A percentile compares a stretch with the other conserved stretches of the same genome.
Evolutionary conservation across 2,329 filamentous ascomycete species (phyloP).

Genomic region (Cordyceps tenuipes): DNA sequence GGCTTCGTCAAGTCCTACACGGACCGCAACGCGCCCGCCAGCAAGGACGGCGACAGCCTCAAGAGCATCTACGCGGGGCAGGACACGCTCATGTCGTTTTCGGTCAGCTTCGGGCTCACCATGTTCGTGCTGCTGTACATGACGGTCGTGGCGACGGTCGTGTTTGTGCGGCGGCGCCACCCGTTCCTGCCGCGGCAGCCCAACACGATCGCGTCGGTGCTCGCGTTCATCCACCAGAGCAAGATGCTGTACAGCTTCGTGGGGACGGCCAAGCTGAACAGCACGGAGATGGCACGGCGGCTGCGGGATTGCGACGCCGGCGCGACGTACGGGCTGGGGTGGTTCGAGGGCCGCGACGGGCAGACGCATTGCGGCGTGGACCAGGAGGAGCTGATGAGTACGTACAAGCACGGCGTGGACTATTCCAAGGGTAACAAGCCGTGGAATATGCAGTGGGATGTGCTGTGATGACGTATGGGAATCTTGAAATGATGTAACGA

Average conservation of each 20-base stretch:
- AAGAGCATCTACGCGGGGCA: slow-evolving; percentile 40
- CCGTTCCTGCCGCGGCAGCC: slow-evolving; percentile 71
- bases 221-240: slow-evolving; percentile 72
- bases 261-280: slow-evolving; percentile 55
- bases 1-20: slow-evolving; percentile 39
- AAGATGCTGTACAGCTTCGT: slow-evolving; percentile 74
- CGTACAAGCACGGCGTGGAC: slow-evolving; percentile 56
- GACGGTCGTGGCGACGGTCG: slow-evolving; percentile 46
- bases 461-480: slow-evolving; percentile 16
- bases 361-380: slow-evolving; percentile 70
- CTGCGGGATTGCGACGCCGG: slow-evolving; percentile 29
- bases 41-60: neutral
- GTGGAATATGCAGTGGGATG: slow-evolving; percentile 39
- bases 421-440: slow-evolving; percentile 41
- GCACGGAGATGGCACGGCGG: slow-evolving; percentile 51
- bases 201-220: slow-evolving; percentile 66
- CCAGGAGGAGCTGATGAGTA: slow-evolving; percentile 59
- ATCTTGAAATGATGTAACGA: neutral
- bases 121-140: slow-evolving; percentile 60
- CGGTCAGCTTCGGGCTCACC: slow-evolving; percentile 53
- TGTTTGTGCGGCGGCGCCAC: slow-evolving; percentile 54
- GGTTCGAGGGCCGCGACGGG: slow-evolving; percentile 67
- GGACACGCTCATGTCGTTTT: slow-evolving; percentile 57
- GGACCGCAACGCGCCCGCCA: neutral
- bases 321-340: slow-evolving; percentile 63